Evolutionary conservation across 768 basidiomycete genomes (phyloP), one percentile per base, ranked within the genome.

Genomic region (Rhodotorula kratochvilovae): DNA sequence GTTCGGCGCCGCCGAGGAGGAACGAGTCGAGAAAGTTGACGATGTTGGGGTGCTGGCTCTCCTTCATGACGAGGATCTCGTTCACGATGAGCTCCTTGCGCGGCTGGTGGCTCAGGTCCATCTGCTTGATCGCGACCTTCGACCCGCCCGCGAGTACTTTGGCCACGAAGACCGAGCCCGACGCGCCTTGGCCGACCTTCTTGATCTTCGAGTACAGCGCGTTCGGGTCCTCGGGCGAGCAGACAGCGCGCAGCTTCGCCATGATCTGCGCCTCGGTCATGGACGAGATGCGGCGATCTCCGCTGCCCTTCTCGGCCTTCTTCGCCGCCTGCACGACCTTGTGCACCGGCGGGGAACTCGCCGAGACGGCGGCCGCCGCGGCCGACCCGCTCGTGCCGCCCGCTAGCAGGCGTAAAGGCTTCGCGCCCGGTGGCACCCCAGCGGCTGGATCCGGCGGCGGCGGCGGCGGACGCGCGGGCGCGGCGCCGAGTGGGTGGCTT

Each of bases 1-100:
- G 92, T 57, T 91, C 90, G 33, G 92, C 91, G 1, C 93, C 95
- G 79, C 96, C 93, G 79, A 94, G 85, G 81, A 90, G 88, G 82
- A 92, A 96, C 67, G 92, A 91, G 61, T 82, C 81, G 51, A 91
- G 86, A 50, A 97, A 86, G 79, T 95, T 93, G 67, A 90, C 89
- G 35, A 98, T 85, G 67, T 98, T 87, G 13, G 91, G 87, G 50
- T 98, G 92, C 81, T 97, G 94, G 70, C 90, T 89, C 81, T 98
- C 96, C 80, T 93, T 95, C 95, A 99, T 98, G 76, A 99, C 96
- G 71, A 97, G 94, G 66, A 98, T 98, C 81, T 93, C 95, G 65
- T 85, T 92, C 21, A 96, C 93, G 79, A 98, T 95, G 80, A 98
- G 93, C 82, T 99, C 95, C 82, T 98, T 99, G 71, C 95, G 85